Conservation (phyloP, 2,329 filamentous ascomycete genomes). For the Chaetomium sp. region DNA sequence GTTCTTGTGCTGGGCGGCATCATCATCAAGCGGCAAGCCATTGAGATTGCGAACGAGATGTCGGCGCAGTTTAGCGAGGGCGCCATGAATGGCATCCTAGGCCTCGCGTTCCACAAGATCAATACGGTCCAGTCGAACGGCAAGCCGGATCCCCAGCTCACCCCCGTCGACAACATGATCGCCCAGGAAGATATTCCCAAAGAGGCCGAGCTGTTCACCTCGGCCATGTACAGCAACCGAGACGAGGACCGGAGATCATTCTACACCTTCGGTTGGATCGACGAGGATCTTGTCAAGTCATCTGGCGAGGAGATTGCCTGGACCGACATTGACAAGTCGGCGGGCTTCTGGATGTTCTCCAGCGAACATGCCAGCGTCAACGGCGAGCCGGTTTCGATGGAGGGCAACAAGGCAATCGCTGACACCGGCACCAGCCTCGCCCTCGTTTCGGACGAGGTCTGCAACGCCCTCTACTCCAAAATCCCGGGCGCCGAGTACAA, state of each 20-base stretch:
- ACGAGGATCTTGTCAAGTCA: slow-evolving; percentile 59
- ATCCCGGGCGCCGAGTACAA: slow-evolving; percentile 65
- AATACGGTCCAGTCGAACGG: slow-evolving; percentile 56
- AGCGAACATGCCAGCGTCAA: slow-evolving; percentile 61
- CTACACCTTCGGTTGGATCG: slow-evolving; percentile 75
- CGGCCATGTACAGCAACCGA: slow-evolving; percentile 60
- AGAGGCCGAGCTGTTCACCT: slow-evolving; percentile 62
- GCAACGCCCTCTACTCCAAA: slow-evolving; percentile 62
- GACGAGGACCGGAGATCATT: slow-evolving; percentile 58
- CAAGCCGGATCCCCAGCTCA: slow-evolving; percentile 54
- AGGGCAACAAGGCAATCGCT: slow-evolving; percentile 66
- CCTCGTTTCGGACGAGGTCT: slow-evolving; percentile 63
- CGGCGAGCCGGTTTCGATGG: slow-evolving; percentile 52
- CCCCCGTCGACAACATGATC: slow-evolving; percentile 72
- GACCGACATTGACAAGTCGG: slow-evolving; percentile 61
- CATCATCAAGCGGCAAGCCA: slow-evolving; percentile 60
- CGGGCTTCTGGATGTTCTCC: slow-evolving; percentile 70
- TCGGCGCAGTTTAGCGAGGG: slow-evolving; percentile 59
- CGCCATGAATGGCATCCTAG: slow-evolving; percentile 65
- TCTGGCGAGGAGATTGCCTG: slow-evolving; percentile 60
- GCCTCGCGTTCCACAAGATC: slow-evolving; percentile 65
- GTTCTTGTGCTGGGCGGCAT: slow-evolving; percentile 64
- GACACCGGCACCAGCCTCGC: slow-evolving; percentile 73
- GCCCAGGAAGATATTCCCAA: slow-evolving; percentile 49
- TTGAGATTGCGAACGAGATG: slow-evolving; percentile 64